These are phyloP conservation scores for Fusarium sp. DNA, from an alignment of 2,329 filamentous ascomycete species.

Conservation along the genomic window DNA sequence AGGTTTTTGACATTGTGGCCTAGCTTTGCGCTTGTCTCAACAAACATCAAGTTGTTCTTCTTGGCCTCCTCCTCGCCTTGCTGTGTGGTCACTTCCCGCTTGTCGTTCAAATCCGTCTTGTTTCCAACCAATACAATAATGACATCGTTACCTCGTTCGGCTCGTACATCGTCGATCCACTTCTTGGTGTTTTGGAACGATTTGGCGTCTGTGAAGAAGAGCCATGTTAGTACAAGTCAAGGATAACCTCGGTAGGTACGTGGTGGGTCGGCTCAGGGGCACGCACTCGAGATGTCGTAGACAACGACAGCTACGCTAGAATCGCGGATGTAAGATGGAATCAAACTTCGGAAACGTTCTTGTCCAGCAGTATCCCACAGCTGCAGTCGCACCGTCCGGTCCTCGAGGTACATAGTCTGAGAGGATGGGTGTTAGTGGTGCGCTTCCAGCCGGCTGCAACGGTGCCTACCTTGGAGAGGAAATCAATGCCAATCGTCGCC, in stretches of 20 bases:
- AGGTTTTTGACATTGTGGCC: conserved; percentile 98
- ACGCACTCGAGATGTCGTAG: conserved; percentile 91
- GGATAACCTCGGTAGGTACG: conserved; percentile 16
- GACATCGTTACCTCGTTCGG: conserved; percentile 96
- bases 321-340: conserved; percentile 98
- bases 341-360: conserved; percentile 95
- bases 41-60: conserved; percentile 98
- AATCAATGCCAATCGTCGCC: conserved; percentile 99
- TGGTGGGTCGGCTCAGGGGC: conserved; percentile 37
- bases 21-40: conserved; percentile 97
- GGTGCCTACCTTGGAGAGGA: conserved; percentile 86
- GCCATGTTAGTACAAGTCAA: conserved; percentile 36
- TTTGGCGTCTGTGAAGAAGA: conserved; percentile 73
- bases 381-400: conserved; percentile 95
- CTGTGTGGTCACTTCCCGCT: conserved; percentile 94
- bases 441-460: conserved; percentile 15
- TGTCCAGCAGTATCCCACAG: conserved; percentile 99
- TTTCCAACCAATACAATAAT: conserved; percentile 99
- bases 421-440: conserved; percentile 33
- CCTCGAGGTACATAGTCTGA: conserved; percentile 98
- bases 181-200: conserved; percentile 99
- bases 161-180: conserved; percentile 98
- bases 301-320: conserved; percentile 98
- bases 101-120: conserved; percentile 99
- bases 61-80: conserved; percentile 98